Conservation (phyloP, 192 early-diverging fungal genomes). For the Coemansia guatemalensis region DNA sequence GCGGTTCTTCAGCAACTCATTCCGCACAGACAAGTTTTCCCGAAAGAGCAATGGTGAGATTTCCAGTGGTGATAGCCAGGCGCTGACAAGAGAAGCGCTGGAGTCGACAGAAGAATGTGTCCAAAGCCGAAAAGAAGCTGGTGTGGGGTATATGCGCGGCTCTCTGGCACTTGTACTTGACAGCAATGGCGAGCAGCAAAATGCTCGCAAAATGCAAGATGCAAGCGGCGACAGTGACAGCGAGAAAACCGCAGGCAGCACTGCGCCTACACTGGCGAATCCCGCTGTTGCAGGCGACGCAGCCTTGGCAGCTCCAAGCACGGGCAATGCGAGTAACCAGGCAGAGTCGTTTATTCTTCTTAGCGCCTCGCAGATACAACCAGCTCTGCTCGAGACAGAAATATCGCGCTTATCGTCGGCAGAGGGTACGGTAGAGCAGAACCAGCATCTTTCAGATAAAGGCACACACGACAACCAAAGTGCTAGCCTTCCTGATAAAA, state of each 20-base stretch:
- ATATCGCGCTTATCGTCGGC: slow-evolving; percentile 1
- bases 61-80: neutral
- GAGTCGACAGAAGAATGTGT: no score
- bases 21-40: slow-evolving; percentile 30
- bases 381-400: slow-evolving; percentile 7
- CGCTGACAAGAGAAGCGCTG: no score
- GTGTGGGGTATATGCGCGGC: slow-evolving; percentile 23
- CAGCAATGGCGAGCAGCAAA: neutral
- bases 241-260: neutral
- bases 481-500: neutral
- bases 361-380: slow-evolving; percentile 43
- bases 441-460: no score
- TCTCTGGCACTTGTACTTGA: slow-evolving; percentile 35
- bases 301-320: neutral
- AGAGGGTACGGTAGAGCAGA: no score
- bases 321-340: slow-evolving; percentile 24
- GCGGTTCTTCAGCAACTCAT: slow-evolving; percentile 30
- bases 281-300: neutral
- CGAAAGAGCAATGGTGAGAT: slow-evolving; percentile 12
- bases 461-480: no score
- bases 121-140: no score
- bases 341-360: slow-evolving; percentile 48
- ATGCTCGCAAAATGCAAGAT: neutral
- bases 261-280: neutral
- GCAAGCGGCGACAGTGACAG: neutral